Percentiles rank a stretch among this genome's conserved stretches.
Evolutionary conservation across 139 green algal genomes (phyloP).

Genomic region (Astrephomene gubernaculifera): DNA sequence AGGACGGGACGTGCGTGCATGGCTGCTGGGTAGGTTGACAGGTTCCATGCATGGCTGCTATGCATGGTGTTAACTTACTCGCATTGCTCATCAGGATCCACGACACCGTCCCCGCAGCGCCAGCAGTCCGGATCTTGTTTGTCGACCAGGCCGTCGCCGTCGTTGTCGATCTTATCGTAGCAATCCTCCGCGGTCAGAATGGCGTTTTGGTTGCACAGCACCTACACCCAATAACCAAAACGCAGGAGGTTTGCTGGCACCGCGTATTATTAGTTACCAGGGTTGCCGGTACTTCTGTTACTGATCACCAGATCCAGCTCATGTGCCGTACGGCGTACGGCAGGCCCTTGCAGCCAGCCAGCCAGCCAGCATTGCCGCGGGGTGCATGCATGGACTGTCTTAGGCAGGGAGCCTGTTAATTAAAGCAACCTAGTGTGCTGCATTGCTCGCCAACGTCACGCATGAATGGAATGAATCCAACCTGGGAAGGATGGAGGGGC

Average conservation of each 20-base stretch:
- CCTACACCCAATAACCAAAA: background rate
- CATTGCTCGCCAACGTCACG: no score
- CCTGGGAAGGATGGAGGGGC: no score
- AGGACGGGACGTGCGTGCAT: no score
- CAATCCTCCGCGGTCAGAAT: constrained; percentile 42
- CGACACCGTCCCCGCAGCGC: constrained; percentile 40
- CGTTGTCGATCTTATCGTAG: constrained; percentile 44
- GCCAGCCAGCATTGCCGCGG: background rate
- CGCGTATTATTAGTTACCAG: background rate
- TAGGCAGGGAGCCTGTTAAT: no score
- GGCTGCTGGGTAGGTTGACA: no score
- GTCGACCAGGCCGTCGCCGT: constrained; percentile 38
- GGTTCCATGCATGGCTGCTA: no score
- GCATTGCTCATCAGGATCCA: constrained; percentile 43
- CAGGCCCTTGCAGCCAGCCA: background rate
- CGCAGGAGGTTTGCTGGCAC: background rate
- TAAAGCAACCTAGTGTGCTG: no score
- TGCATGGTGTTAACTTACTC: constrained; percentile 39
- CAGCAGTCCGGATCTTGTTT: constrained; percentile 46
- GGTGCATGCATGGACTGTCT: background rate
- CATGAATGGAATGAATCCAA: no score
- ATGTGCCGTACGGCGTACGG: no score
- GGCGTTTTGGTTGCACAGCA: constrained; percentile 28
- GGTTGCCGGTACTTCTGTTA: no score
- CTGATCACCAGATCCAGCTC: no score